Percentiles rank a stretch among this genome's conserved stretches.
These are phyloP conservation scores for Tricholoma flavovirens DNA, from an alignment of 768 basidiomycete genomes.

Conservation along the genomic window DNA sequence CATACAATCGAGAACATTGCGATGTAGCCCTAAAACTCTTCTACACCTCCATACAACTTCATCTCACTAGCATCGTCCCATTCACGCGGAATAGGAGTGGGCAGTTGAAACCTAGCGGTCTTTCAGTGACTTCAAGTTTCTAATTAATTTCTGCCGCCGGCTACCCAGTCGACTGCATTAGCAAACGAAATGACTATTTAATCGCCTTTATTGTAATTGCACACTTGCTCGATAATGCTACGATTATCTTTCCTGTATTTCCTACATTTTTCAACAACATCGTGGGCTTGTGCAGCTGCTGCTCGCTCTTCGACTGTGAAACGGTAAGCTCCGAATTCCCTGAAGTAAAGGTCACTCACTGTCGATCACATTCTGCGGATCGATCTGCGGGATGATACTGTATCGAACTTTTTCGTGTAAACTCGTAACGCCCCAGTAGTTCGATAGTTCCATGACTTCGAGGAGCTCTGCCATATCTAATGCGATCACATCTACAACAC, in stretches of 20 bases:
- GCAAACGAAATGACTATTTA: too few relatives aligned
- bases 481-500: constrained; percentile 2
- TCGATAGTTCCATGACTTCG: constrained; percentile 22
- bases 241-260: constrained; percentile 24
- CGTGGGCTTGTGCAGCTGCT: constrained; percentile 10
- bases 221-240: constrained; percentile 9
- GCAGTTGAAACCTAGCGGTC: too few relatives aligned
- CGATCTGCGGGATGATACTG: constrained; percentile 12
- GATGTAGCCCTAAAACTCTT: too few relatives aligned
- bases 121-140: too few relatives aligned
- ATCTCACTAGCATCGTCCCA: too few relatives aligned
- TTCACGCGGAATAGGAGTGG: too few relatives aligned
- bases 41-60: too few relatives aligned
- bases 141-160: too few relatives aligned
- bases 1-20: too few relatives aligned
- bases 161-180: too few relatives aligned
- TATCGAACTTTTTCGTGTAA: constrained; percentile 23
- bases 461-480: constrained; percentile 17
- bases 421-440: constrained; percentile 20
- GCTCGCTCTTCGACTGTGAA: constrained; percentile 21
- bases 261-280: constrained; percentile 19
- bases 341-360: too few relatives aligned
- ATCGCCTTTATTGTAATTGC: not conserved
- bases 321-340: not conserved
- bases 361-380: not conserved